Percentiles rank a stretch among this genome's conserved stretches.
phyloP scores from a whole-genome alignment of 345 rosid species.

The Toxicodendron radicans region DNA sequence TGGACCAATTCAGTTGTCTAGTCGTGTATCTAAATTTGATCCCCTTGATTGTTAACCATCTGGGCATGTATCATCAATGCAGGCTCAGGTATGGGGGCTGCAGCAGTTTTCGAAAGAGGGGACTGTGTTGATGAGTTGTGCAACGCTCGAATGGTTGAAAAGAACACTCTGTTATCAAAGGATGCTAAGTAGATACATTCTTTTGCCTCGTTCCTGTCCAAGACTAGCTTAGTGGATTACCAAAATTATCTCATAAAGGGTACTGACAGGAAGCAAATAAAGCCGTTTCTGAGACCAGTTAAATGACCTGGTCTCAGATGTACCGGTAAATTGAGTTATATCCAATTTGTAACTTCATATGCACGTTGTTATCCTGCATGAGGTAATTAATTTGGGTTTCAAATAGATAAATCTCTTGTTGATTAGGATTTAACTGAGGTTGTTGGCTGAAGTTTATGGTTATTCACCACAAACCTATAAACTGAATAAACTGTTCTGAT shows the following conservation, averaged over 20 bases:
- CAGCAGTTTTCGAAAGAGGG: constrained; percentile 88
- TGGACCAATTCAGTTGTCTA: background rate
- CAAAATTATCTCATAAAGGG: background rate
- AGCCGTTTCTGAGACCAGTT: background rate
- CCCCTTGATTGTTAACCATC: background rate
- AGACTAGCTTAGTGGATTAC: constrained; percentile 3
- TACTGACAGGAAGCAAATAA: background rate
- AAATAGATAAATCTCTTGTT: background rate
- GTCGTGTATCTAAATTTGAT: background rate
- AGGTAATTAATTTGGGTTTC: background rate
- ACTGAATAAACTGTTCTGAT: too few relatives aligned
- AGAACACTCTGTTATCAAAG: constrained; percentile 35
- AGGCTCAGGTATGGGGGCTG: constrained; percentile 92
- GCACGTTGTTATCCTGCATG: background rate
- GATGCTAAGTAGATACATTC: constrained; percentile 31
- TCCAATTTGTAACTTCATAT: background rate
- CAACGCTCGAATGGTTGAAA: constrained; percentile 40
- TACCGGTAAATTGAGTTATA: background rate
- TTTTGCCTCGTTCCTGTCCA: background rate
- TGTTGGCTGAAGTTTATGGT: too few relatives aligned
- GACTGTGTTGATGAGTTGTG: constrained; percentile 54
- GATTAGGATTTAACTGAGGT: too few relatives aligned
- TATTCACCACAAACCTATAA: too few relatives aligned
- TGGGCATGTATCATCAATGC: constrained; percentile 11
- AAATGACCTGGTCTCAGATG: background rate